Evolutionary conservation across 441 rosid species (phyloP).

Genomic region (Erysimum pusillum): DNA sequence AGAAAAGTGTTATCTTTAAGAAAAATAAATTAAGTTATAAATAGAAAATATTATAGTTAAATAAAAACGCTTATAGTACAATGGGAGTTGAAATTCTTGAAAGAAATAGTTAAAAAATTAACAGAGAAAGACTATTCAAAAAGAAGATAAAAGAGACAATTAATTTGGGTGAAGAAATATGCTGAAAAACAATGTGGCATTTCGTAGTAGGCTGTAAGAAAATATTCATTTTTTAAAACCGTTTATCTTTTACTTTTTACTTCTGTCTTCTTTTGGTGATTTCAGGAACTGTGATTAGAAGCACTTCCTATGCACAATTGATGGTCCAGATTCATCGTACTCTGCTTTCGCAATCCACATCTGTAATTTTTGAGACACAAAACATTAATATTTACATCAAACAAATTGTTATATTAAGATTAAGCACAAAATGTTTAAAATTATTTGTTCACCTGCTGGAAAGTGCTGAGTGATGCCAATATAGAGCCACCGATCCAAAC

Average conservation of each 20-base stretch:
- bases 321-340: conserved; percentile 82
- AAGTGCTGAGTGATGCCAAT: conserved; percentile 70
- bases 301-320: conserved; percentile 91
- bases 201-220: conserved; percentile 6
- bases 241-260: conserved; percentile 15
- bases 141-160: background rate
- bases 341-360: conserved; percentile 95
- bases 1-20: too few relatives aligned
- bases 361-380: conserved; percentile 48
- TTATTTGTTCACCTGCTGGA: conserved; percentile 61
- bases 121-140: background rate
- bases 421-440: background rate
- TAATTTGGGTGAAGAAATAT: conserved; percentile 21
- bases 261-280: conserved; percentile 10
- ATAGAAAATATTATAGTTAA: background rate
- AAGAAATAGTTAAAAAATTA: background rate
- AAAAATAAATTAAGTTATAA: background rate
- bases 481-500: conserved; percentile 80
- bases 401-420: background rate
- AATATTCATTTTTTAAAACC: background rate
- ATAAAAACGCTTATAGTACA: background rate
- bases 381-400: background rate
- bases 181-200: background rate
- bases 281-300: conserved; percentile 52
- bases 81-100: background rate